Evolutionary conservation across 257 asterid genomes (phyloP), one percentile per base, ranked within the genome.

Genomic region (Solanum tarapatanum): DNA sequence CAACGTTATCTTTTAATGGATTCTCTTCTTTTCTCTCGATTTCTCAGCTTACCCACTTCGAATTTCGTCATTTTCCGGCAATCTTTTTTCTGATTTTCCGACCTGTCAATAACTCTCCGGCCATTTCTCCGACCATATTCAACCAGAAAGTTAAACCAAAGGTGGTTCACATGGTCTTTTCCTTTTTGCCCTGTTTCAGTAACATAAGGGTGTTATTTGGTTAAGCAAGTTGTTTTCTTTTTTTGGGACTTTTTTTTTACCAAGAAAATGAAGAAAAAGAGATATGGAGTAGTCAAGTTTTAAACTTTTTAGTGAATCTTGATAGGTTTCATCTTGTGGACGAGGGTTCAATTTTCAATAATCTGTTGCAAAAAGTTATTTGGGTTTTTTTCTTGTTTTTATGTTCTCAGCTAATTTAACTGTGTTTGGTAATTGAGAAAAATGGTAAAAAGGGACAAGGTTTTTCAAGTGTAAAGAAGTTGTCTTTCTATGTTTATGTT

Each of bases 61-160:
- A 89, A 60, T 87, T 82, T 87, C 89, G 7, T 88, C 91, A 10
- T 70, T 89, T 91, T 36, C 94, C 93, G 93, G 90, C 89, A 51
- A 43, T 68, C 66, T 24, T 68, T 45, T 89, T 72, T 88, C 92
- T 90, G 83, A 91, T 88, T 88, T 45, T 91, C 88, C 32, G 87
- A 41, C 90, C 87, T 72, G 19, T 89, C 70, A 64, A 70, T 86
- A 64, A 17, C 58, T 85, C 87, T 70, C 90, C 87, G 76, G 88
- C 90, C 89, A 66, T 73, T 74, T 86, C 30, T 39, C 36, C 80
- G 70, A 84, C 87, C 84, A 69, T 45, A 41, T 48, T 64, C 86
- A 43, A 17, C 87, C 89, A 64, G 64, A 32, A 41, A 87, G 24
- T 41, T 5, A 35, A 45, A 21, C 82, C 45, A 87, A 91, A 93